phyloP scores from a whole-genome alignment of 352 stramenopile species.

The Pythium phragmitis region DNA sequence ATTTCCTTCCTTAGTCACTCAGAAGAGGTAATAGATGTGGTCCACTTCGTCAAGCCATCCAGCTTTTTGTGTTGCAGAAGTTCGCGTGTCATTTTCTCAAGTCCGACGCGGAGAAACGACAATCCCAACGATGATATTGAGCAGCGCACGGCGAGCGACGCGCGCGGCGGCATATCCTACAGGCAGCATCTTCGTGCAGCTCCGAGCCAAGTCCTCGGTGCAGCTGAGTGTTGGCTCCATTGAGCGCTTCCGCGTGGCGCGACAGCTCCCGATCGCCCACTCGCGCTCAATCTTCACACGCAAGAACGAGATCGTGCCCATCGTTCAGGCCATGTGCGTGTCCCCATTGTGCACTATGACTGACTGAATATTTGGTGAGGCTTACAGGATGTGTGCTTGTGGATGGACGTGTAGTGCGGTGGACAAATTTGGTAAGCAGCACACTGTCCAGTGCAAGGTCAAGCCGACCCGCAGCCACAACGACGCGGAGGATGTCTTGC shows the following conservation, averaged over 20 bases:
- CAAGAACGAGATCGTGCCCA: constrained; percentile 19
- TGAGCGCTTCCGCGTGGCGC: constrained; percentile 65
- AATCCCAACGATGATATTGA: constrained; percentile 2
- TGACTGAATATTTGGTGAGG: background rate
- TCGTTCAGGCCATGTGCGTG: constrained; percentile 28
- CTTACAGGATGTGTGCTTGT: background rate
- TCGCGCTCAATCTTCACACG: constrained; percentile 16
- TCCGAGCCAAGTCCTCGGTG: constrained; percentile 12
- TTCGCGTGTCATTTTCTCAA: constrained; percentile 23
- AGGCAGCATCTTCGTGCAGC: background rate
- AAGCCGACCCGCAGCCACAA: background rate
- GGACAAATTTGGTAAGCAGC: constrained; percentile 36
- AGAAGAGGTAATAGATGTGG: constrained; percentile 1
- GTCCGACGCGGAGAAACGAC: background rate
- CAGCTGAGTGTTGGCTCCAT: constrained; percentile 27
- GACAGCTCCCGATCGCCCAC: constrained; percentile 28
- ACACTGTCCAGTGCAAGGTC: constrained; percentile 23
- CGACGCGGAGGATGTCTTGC: constrained; percentile 14
- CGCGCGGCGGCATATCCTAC: constrained; percentile 29
- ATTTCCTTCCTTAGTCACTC: background rate
- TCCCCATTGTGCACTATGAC: no score
- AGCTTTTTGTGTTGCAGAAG: constrained; percentile 18
- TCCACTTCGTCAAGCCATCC: constrained; percentile 8
- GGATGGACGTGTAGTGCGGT: constrained; percentile 10
- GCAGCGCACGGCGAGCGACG: constrained; percentile 4